These are phyloP conservation scores for Blastobotrys capitulatus DNA, from an alignment of 1,139 yeast species.

Conservation along the genomic window DNA sequence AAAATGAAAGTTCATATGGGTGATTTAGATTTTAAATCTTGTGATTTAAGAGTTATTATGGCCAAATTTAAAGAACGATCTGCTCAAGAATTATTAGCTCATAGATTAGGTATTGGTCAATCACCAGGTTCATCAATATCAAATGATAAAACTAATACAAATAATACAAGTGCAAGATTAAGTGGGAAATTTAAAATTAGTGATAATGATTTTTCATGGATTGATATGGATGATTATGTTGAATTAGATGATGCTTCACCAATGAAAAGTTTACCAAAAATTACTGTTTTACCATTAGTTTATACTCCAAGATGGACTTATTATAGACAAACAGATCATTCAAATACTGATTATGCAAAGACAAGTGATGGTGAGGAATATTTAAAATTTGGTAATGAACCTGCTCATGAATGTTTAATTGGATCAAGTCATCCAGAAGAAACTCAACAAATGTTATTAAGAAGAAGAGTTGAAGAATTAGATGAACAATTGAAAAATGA, in stretches of 20 bases:
- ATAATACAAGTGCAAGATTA: conserved; percentile 12
- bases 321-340: conserved; percentile 54
- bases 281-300: conserved; percentile 59
- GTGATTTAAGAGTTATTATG: conserved; percentile 67
- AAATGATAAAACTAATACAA: conserved; percentile 12
- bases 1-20: conserved; percentile 71
- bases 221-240: conserved; percentile 72
- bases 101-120: conserved; percentile 20
- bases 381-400: conserved; percentile 54
- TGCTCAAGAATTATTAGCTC: conserved; percentile 44
- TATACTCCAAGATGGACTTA: conserved; percentile 74
- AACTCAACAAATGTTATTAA: conserved; percentile 30
- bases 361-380: conserved; percentile 39
- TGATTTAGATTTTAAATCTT: conserved; percentile 61
- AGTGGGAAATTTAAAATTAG: conserved; percentile 35
- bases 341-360: conserved; percentile 22
- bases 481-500: conserved; percentile 42
- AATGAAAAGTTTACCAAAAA: conserved; percentile 46
- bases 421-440: conserved; percentile 38
- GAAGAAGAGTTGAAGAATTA: conserved; percentile 35
- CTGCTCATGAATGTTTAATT: conserved; percentile 62
- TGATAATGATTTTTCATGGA: conserved; percentile 59
- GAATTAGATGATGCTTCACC: conserved; percentile 50
- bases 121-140: conserved; percentile 18
- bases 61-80: conserved; percentile 62